Evolutionary conservation across 169 alveolate species (phyloP), one percentile per base, ranked within the genome.

Genomic region (Plasmodium blacklocki): DNA sequence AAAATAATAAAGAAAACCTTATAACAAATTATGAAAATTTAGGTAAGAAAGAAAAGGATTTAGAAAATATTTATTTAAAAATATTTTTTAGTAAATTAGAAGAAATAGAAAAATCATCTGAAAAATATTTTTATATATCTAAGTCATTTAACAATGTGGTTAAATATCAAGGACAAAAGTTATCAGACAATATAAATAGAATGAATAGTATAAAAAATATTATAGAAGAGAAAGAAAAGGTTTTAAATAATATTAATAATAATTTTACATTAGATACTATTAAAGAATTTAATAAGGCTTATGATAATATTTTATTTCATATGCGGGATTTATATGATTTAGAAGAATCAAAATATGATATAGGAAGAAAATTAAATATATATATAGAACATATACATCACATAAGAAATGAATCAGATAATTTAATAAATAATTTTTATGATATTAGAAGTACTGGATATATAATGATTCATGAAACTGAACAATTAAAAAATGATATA

Each of bases 91-190:
- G 26, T 14, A 73, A 73, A 52, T 73, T 73, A 60, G 56, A 43
- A 73, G 85, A 73, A 32, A 52, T 73, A 29, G 85, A 73, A 15
- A n/a, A 29, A 50, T 52, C 19, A 18, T 18, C 39, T 21, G 66
- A 49, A 52, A 73, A 73, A 54, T 73, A 73, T 54, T 43, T 73
- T 21, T 49, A 49, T 15, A 21, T 73, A 73, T 64, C 56, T 12
- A 39, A 39, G 32, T 9, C 29, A 8, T 52, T 73, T 73, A 23
- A 21, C 12, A 23, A 52, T 21, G 45, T 73, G 43, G 14, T 52
- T 7, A 32, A 73, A 21, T 52, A 19, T 47, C 85, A 73, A 52
- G 29, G 14, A 7, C 26, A n/a, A 4, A 73, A 59, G 14, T 54
- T 73, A 18, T 73, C 49, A 60, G 63, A 73, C 1, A 52, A 73